phyloP scores from a whole-genome alignment of 257 asterid species.

The Knoxia roxburghii region DNA sequence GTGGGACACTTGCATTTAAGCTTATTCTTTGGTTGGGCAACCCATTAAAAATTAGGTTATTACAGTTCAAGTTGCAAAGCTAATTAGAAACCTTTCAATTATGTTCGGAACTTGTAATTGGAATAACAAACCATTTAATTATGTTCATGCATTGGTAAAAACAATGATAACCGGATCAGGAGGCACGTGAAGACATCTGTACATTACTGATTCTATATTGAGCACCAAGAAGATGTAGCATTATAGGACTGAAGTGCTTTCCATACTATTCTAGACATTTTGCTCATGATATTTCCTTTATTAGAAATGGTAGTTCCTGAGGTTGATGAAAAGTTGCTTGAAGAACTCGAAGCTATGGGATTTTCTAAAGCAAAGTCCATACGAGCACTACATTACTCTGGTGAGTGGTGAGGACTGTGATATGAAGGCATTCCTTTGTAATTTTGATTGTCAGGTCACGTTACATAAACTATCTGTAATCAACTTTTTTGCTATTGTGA shows the following conservation, averaged over 20 bases:
- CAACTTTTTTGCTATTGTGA: not conserved
- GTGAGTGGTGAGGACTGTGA: constrained; percentile 56
- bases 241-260: not conserved
- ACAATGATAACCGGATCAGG: not conserved
- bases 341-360: constrained; percentile 85
- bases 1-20: not conserved
- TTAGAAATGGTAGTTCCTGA: constrained; percentile 93
- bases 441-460: not conserved
- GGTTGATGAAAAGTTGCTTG: constrained; percentile 64
- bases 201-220: not conserved
- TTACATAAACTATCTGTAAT: not conserved
- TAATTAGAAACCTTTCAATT: not conserved
- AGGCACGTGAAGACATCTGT: too few relatives aligned
- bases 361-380: constrained; percentile 80
- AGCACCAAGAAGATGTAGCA: not conserved
- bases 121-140: not conserved
- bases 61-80: not conserved
- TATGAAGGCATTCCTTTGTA: not conserved
- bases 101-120: not conserved
- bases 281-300: constrained; percentile 22
- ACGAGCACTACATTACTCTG: constrained; percentile 85
- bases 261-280: constrained; percentile 1
- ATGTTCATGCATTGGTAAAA: not conserved
- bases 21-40: not conserved
- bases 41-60: too few relatives aligned